These are phyloP conservation scores for Madurella mycetomatis DNA, from an alignment of 2,329 filamentous ascomycete genomes.

Conservation along the genomic window DNA sequence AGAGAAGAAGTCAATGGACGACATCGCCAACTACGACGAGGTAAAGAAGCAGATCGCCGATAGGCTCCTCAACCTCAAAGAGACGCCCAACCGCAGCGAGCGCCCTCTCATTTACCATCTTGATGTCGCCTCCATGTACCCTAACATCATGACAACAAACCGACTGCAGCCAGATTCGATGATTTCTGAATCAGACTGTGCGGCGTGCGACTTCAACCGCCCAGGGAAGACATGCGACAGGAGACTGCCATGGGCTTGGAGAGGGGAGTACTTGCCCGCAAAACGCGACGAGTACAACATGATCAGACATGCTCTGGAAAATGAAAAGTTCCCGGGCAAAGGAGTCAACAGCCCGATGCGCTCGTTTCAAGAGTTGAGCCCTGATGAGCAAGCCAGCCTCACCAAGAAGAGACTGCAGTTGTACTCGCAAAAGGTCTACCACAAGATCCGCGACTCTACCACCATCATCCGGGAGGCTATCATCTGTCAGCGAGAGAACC, in stretches of 20 bases:
- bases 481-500: conserved; percentile 96
- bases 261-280: conserved; percentile 92
- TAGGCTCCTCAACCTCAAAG: conserved; percentile 66
- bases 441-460: conserved; percentile 95
- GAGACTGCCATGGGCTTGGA: conserved; percentile 93
- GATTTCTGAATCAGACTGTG: conserved; percentile 93
- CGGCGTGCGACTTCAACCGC: conserved; percentile 95
- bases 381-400: conserved; percentile 76
- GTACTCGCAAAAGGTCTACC: conserved; percentile 98
- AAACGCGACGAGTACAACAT: conserved; percentile 99
- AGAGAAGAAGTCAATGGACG: conserved; percentile 75
- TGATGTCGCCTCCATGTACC: conserved; percentile 99
- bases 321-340: conserved; percentile 85
- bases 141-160: conserved; percentile 99
- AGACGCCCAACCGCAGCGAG: conserved; percentile 79
- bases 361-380: conserved; percentile 73
- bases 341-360: conserved; percentile 64
- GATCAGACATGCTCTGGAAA: conserved; percentile 87
- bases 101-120: conserved; percentile 92
- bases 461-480: conserved; percentile 94
- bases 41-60: conserved; percentile 77
- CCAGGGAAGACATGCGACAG: conserved; percentile 96
- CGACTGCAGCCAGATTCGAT: conserved; percentile 97
- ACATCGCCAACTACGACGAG: conserved; percentile 76
- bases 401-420: conserved; percentile 84